Conservation (phyloP, 805 yeast genomes). For the Ogataea trehalophila region DNA sequence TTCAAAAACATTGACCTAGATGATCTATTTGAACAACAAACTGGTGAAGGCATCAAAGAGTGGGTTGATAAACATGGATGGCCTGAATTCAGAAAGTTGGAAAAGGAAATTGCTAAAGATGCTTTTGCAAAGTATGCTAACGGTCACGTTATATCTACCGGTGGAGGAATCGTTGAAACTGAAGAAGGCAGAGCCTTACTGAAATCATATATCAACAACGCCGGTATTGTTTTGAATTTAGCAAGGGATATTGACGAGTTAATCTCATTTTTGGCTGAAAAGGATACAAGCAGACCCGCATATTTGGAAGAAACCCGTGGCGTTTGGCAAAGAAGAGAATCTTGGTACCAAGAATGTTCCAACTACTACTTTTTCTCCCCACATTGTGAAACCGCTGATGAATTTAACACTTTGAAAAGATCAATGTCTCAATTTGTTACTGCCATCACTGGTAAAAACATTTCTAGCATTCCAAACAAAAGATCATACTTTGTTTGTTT, state of each 20-base stretch:
- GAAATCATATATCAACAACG: constrained; percentile 42
- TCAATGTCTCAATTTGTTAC: constrained; percentile 56
- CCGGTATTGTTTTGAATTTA: constrained; percentile 81
- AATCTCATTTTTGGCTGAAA: constrained; percentile 58
- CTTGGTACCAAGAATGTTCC: constrained; percentile 75
- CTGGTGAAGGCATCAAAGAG: constrained; percentile 49
- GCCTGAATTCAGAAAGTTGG: constrained; percentile 78
- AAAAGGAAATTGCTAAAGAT: constrained; percentile 50
- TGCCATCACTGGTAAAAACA: constrained; percentile 53
- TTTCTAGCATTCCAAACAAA: constrained; percentile 34
- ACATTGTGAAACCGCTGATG: constrained; percentile 52
- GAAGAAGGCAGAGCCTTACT: constrained; percentile 60
- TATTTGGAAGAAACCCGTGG: constrained; percentile 71
- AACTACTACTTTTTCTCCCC: constrained; percentile 74
- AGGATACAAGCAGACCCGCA: constrained; percentile 86
- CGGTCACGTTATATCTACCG: constrained; percentile 80
- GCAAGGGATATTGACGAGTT: constrained; percentile 86
- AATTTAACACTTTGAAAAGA: constrained; percentile 51
- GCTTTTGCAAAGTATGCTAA: constrained; percentile 35
- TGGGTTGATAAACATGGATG: constrained; percentile 68
- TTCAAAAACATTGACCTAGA: constrained; percentile 76
- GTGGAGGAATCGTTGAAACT: constrained; percentile 93
- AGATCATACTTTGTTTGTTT: constrained; percentile 71
- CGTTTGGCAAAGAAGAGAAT: constrained; percentile 82
- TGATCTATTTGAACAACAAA: constrained; percentile 53